Evolutionary conservation across 2,329 filamentous ascomycete species (phyloP).

Genomic region (Paramyrothecium sp.): DNA sequence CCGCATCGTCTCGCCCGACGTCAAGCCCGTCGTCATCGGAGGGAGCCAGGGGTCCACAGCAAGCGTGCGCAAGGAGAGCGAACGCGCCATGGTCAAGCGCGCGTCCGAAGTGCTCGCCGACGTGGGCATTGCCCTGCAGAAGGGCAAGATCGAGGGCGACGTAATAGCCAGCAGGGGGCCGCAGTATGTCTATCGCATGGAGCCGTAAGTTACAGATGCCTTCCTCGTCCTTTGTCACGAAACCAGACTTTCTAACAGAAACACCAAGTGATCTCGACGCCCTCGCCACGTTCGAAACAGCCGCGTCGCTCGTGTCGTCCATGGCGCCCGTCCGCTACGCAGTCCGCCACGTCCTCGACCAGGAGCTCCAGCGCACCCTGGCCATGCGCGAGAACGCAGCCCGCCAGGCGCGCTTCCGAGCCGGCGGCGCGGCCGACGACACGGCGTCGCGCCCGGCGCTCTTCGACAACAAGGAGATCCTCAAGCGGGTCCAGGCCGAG

Average conservation of each 20-base stretch:
- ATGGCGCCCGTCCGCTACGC: constrained; percentile 82
- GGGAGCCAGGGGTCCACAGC: constrained; percentile 67
- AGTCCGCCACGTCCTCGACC: constrained; percentile 87
- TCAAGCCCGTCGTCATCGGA: constrained; percentile 85
- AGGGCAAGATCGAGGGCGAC: constrained; percentile 73
- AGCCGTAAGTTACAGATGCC: constrained; percentile 65
- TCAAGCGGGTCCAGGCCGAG: constrained; percentile 29
- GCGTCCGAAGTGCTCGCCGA: constrained; percentile 83
- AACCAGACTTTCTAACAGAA: constrained; percentile 14
- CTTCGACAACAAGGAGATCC: constrained; percentile 39
- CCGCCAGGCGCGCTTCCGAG: constrained; percentile 63
- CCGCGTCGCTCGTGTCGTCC: constrained; percentile 51
- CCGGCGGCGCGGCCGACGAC: constrained; percentile 35
- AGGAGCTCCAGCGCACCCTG: constrained; percentile 78
- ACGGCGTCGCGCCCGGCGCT: constrained; percentile 6
- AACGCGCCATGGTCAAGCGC: constrained; percentile 76
- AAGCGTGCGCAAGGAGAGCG: constrained; percentile 82
- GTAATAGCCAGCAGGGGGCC: constrained; percentile 56
- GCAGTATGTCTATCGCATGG: constrained; percentile 89
- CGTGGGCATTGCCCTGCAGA: constrained; percentile 77
- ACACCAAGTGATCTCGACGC: constrained; percentile 65
- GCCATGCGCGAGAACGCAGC: constrained; percentile 64
- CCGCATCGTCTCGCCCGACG: constrained; percentile 80
- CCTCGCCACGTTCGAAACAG: constrained; percentile 72
- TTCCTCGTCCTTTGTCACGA: too few species aligned